phyloP scores from a whole-genome alignment of 164 flowering plant genomes.

The Santalum album region DNA sequence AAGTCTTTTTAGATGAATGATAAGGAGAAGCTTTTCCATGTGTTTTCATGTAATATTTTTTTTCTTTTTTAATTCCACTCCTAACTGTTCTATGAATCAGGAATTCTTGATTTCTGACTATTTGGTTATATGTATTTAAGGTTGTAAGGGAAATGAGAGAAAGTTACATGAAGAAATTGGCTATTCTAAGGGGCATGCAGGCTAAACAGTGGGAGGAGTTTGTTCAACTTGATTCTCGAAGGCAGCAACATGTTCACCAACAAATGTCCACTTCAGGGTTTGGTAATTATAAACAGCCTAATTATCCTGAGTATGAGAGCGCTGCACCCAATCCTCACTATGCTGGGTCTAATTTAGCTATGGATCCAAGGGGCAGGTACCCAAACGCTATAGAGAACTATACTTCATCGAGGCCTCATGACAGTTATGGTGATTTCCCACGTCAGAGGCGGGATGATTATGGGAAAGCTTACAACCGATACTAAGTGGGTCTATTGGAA shows the following conservation, averaged over 20 bases:
- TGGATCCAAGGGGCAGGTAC: slow-evolving; percentile 59
- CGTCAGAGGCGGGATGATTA: slow-evolving; percentile 66
- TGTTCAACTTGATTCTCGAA: slow-evolving; percentile 57
- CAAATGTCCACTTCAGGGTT: slow-evolving; percentile 40
- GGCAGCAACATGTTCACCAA: slow-evolving; percentile 47
- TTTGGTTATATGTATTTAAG: slow-evolving; percentile 30
- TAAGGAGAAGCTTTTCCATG: background rate
- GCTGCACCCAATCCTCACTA: slow-evolving; percentile 34
- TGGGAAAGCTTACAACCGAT: slow-evolving; percentile 69
- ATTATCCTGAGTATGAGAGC: slow-evolving; percentile 42
- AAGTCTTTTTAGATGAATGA: background rate
- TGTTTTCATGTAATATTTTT: background rate
- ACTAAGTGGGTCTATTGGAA: slow-evolving; percentile 19
- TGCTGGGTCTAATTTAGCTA: slow-evolving; percentile 32
- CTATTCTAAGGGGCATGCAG: slow-evolving; percentile 48
- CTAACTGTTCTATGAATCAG: background rate
- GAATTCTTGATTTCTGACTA: slow-evolving; percentile 9
- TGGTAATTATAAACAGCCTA: slow-evolving; percentile 48
- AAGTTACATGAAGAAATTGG: slow-evolving; percentile 61
- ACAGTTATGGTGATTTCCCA: slow-evolving; percentile 52
- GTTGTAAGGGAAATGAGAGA: slow-evolving; percentile 71
- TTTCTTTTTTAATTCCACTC: background rate
- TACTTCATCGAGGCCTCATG: slow-evolving; percentile 52
- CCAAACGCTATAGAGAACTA: slow-evolving; percentile 43
- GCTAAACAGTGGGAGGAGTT: slow-evolving; percentile 91